Conservation (phyloP, 805 yeast genomes). For the Schizosaccharomyces japonicus region DNA sequence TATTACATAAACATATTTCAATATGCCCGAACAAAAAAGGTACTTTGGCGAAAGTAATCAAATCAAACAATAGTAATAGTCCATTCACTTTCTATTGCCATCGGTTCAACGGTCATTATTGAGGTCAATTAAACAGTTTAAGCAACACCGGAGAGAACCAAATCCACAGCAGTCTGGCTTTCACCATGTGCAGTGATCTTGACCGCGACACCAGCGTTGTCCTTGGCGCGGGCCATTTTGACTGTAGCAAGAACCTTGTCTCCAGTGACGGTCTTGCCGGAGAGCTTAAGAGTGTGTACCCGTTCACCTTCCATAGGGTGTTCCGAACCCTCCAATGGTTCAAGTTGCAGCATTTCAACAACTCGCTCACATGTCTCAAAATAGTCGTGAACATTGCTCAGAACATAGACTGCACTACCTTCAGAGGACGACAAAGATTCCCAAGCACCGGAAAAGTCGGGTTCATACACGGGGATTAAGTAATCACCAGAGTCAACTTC, state of each 20-base stretch:
- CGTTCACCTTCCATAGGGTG: conserved; percentile 25
- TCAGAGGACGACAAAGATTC: conserved; percentile 42
- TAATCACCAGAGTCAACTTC: conserved; percentile 60
- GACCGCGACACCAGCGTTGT: conserved; percentile 22
- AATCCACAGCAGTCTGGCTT: neutral
- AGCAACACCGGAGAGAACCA: no score
- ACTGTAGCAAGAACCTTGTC: conserved; percentile 22
- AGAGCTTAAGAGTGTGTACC: conserved; percentile 52
- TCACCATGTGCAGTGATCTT: conserved; percentile 20
- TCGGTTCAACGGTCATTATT: no score
- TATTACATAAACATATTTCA: no score
- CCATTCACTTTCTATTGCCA: no score
- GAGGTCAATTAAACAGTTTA: neutral
- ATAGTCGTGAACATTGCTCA: conserved; percentile 25
- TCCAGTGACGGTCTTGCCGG: conserved; percentile 43
- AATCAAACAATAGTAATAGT: no score
- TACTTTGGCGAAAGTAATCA: no score
- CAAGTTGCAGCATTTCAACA: conserved; percentile 30
- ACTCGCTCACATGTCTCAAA: conserved; percentile 37
- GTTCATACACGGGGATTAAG: conserved; percentile 50
- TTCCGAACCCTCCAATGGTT: conserved; percentile 56
- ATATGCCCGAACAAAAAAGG: no score
- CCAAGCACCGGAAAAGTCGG: conserved; percentile 48
- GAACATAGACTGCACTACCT: conserved; percentile 39
- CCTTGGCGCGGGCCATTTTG: conserved; percentile 21